These are phyloP conservation scores for Euphrasia confusa DNA, from an alignment of 257 asterid genomes.

Conservation along the genomic window DNA sequence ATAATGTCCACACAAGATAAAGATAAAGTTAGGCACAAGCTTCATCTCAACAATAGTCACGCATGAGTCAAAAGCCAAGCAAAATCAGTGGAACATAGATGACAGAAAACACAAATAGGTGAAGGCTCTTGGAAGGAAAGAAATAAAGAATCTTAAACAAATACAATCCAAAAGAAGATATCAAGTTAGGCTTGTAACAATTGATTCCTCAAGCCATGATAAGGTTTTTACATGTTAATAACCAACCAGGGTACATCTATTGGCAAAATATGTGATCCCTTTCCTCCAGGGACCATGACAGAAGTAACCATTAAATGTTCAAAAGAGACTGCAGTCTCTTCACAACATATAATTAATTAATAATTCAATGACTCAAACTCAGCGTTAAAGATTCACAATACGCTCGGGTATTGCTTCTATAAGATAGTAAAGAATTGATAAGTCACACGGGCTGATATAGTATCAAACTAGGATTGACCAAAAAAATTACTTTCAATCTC, in stretches of 20 bases:
- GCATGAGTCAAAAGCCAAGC: background rate
- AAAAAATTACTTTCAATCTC: no score
- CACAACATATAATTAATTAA: background rate
- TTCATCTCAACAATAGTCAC: background rate
- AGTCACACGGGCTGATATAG: no score
- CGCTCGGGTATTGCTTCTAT: background rate
- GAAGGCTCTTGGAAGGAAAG: background rate
- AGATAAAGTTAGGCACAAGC: conserved; percentile 6
- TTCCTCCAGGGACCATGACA: background rate
- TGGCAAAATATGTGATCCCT: background rate
- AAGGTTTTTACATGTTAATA: background rate
- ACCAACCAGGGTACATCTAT: background rate
- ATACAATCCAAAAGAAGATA: conserved; percentile 3
- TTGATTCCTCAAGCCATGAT: background rate
- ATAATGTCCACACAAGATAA: background rate
- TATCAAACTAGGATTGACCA: no score
- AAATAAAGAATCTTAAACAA: conserved; percentile 1
- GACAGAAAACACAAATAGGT: conserved; percentile 1
- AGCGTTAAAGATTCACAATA: background rate
- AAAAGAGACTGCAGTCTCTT: background rate
- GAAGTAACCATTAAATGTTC: background rate
- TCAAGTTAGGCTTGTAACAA: conserved; percentile 5
- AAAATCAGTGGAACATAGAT: background rate
- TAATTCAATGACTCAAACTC: background rate
- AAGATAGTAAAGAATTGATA: background rate